phyloP scores from a whole-genome alignment of 2,329 filamentous ascomycete genomes.

The Ilyonectria mors-panacis region DNA sequence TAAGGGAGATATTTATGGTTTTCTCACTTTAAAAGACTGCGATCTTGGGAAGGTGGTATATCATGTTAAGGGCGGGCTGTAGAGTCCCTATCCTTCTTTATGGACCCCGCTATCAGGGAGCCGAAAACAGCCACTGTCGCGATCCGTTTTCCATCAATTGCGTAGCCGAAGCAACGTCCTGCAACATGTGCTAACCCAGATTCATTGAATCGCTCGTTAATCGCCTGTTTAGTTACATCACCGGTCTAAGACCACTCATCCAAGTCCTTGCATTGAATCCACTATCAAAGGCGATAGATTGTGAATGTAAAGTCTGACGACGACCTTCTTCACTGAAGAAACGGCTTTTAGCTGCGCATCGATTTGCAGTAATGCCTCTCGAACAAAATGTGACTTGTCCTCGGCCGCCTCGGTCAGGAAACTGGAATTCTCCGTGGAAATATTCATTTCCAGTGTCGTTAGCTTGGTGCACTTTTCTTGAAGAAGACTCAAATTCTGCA shows the following conservation, averaged over 20 bases:
- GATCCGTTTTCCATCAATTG: too few relatives aligned
- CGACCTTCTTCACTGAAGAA: slow-evolving; percentile 27
- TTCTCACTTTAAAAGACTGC: too few relatives aligned
- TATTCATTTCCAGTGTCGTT: slow-evolving; percentile 26
- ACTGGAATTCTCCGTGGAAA: slow-evolving; percentile 19
- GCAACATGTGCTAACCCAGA: too few relatives aligned
- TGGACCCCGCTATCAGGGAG: too few relatives aligned
- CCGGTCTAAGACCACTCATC: slow-evolving; percentile 22
- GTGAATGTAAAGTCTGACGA: slow-evolving; percentile 26
- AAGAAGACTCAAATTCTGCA: slow-evolving; percentile 19
- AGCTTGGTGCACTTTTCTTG: slow-evolving; percentile 23
- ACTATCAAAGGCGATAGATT: slow-evolving; percentile 8
- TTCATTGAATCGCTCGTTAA: too few relatives aligned
- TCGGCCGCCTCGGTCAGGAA: slow-evolving; percentile 14
- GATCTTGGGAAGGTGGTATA: too few relatives aligned
- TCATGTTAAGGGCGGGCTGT: too few relatives aligned
- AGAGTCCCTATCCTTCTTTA: too few relatives aligned
- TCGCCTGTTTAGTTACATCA: too few relatives aligned
- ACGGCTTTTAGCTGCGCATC: slow-evolving; percentile 32
- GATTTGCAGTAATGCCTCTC: slow-evolving; percentile 23
- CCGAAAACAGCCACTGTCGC: too few relatives aligned
- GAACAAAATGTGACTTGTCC: slow-evolving; percentile 15
- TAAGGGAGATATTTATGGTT: too few relatives aligned
- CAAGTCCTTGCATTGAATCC: slow-evolving; percentile 27
- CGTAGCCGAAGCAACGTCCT: too few relatives aligned